phyloP scores from a whole-genome alignment of 2,329 filamentous ascomycete genomes.

The Teratosphaeria zuluensis region DNA sequence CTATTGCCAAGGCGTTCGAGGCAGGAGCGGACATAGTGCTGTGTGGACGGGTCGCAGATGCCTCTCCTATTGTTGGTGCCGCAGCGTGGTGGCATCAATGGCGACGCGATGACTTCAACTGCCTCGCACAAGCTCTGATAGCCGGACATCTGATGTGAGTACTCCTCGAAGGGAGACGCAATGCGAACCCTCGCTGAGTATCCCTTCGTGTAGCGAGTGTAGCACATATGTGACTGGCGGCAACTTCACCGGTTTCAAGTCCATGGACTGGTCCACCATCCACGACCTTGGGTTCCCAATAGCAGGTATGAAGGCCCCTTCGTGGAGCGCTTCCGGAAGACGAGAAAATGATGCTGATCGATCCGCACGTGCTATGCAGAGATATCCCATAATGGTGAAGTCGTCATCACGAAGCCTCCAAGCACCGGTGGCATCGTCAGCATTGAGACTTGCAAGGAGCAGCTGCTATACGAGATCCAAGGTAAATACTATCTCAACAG shows the following conservation, averaged over 20 bases:
- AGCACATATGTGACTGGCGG: constrained; percentile 28
- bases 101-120: constrained; percentile 25
- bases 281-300: constrained; percentile 15
- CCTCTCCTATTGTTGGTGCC: constrained; percentile 31
- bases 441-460: constrained; percentile 40
- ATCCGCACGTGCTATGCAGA: constrained; percentile 19
- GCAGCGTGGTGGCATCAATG: constrained; percentile 35
- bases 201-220: constrained; percentile 19
- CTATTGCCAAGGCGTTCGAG: constrained; percentile 29
- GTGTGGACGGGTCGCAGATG: constrained; percentile 33
- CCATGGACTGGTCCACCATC: constrained; percentile 19
- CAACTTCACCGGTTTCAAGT: constrained; percentile 33
- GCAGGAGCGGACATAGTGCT: constrained; percentile 33
- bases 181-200: not conserved
- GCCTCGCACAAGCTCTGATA: constrained; percentile 29
- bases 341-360: not conserved
- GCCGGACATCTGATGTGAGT: constrained; percentile 29
- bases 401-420: constrained; percentile 24
- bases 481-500: constrained; percentile 46
- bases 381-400: constrained; percentile 22
- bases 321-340: too few relatives aligned
- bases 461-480: constrained; percentile 45
- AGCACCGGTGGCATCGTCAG: constrained; percentile 26
- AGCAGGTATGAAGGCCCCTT: not conserved
- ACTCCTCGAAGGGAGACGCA: too few relatives aligned